A percentile compares a stretch with the other conserved stretches of the same genome.
These are phyloP conservation scores for Raffaelea deltoideospora DNA, from an alignment of 2,329 filamentous ascomycete genomes.

Conservation along the genomic window DNA sequence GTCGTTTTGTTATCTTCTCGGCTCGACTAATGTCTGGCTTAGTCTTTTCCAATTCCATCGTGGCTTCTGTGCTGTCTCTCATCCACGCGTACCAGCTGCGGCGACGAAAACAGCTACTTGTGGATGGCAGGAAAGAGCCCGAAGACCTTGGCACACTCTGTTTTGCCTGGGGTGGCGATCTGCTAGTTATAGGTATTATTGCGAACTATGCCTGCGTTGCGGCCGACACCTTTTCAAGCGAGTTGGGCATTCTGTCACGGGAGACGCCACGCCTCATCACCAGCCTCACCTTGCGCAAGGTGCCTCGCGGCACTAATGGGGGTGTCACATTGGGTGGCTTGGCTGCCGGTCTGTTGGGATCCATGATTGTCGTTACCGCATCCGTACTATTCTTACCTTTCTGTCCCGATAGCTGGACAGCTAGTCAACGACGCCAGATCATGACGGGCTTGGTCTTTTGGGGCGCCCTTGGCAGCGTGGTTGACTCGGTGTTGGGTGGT, in stretches of 20 bases:
- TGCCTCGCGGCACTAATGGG: conserved; percentile 86
- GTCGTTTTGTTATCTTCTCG: not conserved
- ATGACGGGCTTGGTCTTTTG: conserved; percentile 49
- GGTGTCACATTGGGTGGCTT: conserved; percentile 70
- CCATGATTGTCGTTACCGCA: conserved; percentile 51
- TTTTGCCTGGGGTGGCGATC: conserved; percentile 45
- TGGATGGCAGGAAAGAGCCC: conserved; percentile 2
- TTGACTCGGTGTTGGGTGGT: conserved; percentile 81
- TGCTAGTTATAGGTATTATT: conserved; percentile 50
- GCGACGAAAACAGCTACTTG: conserved; percentile 26
- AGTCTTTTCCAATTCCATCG: conserved; percentile 75
- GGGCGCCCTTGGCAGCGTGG: conserved; percentile 63
- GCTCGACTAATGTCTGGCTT: conserved; percentile 5
- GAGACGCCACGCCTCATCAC: conserved; percentile 73
- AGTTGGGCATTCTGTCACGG: conserved; percentile 78
- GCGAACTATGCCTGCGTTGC: conserved; percentile 83
- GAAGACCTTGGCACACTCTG: conserved; percentile 29
- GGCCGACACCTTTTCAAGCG: conserved; percentile 88
- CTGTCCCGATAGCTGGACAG: conserved; percentile 39
- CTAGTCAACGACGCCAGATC: conserved; percentile 27
- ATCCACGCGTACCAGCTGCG: conserved; percentile 46
- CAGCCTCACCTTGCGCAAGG: conserved; percentile 56
- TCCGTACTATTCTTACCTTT: conserved; percentile 56
- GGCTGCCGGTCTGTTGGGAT: conserved; percentile 57
- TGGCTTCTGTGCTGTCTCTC: conserved; percentile 51